These are phyloP conservation scores for Marasmius oreades DNA, from an alignment of 1,284 basidiomycete genomes.

Conservation along the genomic window DNA sequence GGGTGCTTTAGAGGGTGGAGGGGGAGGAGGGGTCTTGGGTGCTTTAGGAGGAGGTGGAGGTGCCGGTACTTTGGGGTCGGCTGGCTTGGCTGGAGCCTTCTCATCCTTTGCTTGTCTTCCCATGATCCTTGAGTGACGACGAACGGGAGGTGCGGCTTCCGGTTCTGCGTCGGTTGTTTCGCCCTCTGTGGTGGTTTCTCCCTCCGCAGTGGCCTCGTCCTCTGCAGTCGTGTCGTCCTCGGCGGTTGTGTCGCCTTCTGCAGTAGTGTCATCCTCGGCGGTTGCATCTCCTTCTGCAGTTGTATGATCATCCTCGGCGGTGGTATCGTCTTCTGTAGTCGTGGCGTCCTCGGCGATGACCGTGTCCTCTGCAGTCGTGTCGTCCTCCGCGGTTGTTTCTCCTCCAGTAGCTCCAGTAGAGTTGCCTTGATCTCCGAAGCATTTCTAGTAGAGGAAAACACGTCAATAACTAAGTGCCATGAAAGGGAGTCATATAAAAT, in stretches of 20 bases:
- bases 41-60: not conserved
- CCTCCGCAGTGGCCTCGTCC: not conserved
- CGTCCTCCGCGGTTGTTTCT: not conserved
- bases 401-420: conserved; percentile 4
- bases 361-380: not conserved
- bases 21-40: not conserved
- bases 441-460: not conserved
- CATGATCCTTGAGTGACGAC: too few relatives aligned
- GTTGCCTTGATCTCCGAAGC: not conserved
- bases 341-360: not conserved
- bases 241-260: not conserved
- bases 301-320: not conserved
- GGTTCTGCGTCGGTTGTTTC: not conserved
- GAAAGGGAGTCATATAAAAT: too few relatives aligned
- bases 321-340: not conserved
- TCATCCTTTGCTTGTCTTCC: not conserved
- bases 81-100: not conserved
- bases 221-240: not conserved
- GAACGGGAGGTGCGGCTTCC: not conserved
- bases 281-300: not conserved
- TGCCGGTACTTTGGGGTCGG: not conserved
- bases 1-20: not conserved
- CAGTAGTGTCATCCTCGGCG: not conserved
- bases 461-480: too few relatives aligned
- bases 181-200: not conserved